Evolutionary conservation across 257 asterid species (phyloP).

Genomic region (Cruciata laevipes): DNA sequence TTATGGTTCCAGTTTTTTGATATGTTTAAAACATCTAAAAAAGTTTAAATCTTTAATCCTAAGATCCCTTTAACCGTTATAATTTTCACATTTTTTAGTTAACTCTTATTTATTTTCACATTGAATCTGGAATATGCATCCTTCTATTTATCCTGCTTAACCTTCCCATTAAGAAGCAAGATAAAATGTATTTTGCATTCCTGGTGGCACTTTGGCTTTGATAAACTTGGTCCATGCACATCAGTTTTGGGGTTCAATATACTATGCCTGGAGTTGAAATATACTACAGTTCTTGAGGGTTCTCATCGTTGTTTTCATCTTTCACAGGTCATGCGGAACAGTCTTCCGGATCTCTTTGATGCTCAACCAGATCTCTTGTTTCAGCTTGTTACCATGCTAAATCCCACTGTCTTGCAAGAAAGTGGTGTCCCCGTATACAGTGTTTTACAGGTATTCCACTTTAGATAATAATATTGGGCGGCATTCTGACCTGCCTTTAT

Average conservation of each 20-base stretch:
- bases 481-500: neutral
- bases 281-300: neutral
- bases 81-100: too few relatives aligned
- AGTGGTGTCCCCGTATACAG: slow-evolving; percentile 92
- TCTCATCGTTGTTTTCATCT: slow-evolving; percentile 3
- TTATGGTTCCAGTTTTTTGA: neutral
- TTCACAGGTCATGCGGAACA: slow-evolving; percentile 70
- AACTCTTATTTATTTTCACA: too few relatives aligned
- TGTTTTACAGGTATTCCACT: slow-evolving; percentile 58
- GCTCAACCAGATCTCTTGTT: slow-evolving; percentile 90
- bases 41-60: neutral
- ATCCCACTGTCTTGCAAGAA: slow-evolving; percentile 78
- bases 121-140: too few relatives aligned
- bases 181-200: neutral
- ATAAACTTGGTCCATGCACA: neutral
- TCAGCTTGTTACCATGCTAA: slow-evolving; percentile 96
- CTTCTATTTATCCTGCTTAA: too few relatives aligned
- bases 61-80: neutral
- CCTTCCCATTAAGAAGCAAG: too few relatives aligned
- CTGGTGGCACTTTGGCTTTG: too few relatives aligned
- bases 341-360: slow-evolving; percentile 94
- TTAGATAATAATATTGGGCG: neutral
- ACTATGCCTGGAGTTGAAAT: too few relatives aligned
- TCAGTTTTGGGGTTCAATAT: too few relatives aligned
- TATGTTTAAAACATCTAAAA: slow-evolving; percentile 2